phyloP scores from a whole-genome alignment of 2,329 filamentous ascomycete species.

The Talaromyces sp. region DNA sequence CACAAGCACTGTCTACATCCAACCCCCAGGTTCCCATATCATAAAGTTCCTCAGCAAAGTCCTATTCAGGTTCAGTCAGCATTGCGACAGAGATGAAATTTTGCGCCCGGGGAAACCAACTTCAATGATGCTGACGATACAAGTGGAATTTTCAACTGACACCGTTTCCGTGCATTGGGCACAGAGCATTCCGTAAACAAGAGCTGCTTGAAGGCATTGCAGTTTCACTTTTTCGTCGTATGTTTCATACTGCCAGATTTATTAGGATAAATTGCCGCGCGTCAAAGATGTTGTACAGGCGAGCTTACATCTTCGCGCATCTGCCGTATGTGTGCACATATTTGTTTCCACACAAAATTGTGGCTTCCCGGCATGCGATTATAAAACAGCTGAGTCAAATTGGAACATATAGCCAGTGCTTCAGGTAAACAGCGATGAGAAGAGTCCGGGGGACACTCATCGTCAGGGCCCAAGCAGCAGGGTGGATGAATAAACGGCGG shows the following conservation, averaged over 20 bases:
- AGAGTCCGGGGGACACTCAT: neutral
- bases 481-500: constrained; percentile 5
- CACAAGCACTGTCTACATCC: neutral
- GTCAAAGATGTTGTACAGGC: neutral
- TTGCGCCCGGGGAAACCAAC: neutral
- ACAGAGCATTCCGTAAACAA: constrained; percentile 1
- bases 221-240: neutral
- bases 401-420: constrained; percentile 1
- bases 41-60: constrained; percentile 1
- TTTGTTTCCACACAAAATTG: constrained; percentile 5
- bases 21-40: neutral
- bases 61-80: neutral
- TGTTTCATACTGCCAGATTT: neutral
- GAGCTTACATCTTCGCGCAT: constrained; percentile 4
- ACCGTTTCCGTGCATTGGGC: neutral
- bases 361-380: neutral
- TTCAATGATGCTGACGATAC: constrained; percentile 1
- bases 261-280: neutral
- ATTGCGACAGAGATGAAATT: neutral
- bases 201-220: neutral
- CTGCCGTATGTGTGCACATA: constrained; percentile 4
- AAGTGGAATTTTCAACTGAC: neutral
- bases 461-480: neutral
- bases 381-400: constrained; percentile 5
- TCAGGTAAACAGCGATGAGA: constrained; percentile 3